phyloP scores from a whole-genome alignment of 2,329 filamentous ascomycete genomes.

The Colletotrichum camelliae region DNA sequence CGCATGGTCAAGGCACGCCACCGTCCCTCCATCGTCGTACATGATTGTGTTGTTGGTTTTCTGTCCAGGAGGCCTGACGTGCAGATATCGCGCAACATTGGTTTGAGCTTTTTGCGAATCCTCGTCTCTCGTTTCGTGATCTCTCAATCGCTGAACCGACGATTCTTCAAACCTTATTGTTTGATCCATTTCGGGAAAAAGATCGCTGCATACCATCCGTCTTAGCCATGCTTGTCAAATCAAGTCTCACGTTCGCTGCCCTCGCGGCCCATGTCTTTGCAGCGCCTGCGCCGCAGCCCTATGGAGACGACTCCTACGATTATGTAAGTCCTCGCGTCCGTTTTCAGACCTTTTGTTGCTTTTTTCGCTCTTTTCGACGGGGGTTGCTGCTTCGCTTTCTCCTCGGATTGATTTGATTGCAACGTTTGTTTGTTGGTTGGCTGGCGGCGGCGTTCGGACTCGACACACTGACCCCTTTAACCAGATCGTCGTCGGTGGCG shows the following conservation, averaged over 20 bases:
- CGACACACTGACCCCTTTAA: background rate
- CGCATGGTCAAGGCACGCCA: background rate
- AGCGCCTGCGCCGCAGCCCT: background rate
- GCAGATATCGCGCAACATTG: slow-evolving; percentile 3
- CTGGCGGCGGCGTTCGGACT: background rate
- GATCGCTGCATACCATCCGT: background rate
- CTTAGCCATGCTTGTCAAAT: slow-evolving; percentile 20
- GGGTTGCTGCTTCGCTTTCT: background rate
- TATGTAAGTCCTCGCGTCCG: slow-evolving; percentile 14
- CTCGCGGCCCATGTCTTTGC: background rate
- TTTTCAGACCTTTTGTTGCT: background rate
- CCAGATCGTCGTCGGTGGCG: slow-evolving; percentile 37
- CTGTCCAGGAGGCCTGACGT: background rate
- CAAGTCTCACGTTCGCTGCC: slow-evolving; percentile 7
- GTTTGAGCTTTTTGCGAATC: background rate
- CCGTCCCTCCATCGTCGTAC: background rate
- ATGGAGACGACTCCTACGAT: slow-evolving; percentile 9
- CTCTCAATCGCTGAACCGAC: background rate
- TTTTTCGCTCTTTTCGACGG: background rate
- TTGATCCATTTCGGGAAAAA: background rate
- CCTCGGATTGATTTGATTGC: background rate
- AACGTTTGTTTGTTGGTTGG: background rate
- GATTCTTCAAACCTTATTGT: background rate
- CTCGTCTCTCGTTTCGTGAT: background rate
- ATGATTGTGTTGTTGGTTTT: background rate